These are phyloP conservation scores for Silene latifolia DNA, from an alignment of 148 eudicot species.

Conservation along the genomic window DNA sequence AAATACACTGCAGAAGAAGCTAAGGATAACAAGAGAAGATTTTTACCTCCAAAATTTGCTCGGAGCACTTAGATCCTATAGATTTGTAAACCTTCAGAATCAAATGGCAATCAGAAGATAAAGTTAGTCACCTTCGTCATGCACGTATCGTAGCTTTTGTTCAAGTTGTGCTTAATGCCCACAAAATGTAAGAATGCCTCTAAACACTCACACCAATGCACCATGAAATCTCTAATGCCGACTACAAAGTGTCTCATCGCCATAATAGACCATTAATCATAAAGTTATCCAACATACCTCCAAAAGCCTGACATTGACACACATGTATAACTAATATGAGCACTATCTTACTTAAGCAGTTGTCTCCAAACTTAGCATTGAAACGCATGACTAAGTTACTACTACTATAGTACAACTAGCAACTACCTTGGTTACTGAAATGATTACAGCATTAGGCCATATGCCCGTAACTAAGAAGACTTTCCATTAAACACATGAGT, in stretches of 20 bases:
- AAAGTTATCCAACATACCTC: neutral
- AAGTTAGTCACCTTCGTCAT: too few relatives aligned
- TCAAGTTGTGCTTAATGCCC: too few relatives aligned
- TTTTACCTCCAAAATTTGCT: conserved; percentile 73
- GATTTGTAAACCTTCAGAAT: conserved; percentile 69
- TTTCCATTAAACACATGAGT: too few relatives aligned
- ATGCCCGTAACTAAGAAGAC: too few relatives aligned
- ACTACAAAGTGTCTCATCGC: neutral
- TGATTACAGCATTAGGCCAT: neutral
- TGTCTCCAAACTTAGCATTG: neutral
- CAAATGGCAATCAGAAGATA: neutral
- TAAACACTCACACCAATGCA: neutral
- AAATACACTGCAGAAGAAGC: neutral
- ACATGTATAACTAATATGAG: neutral
- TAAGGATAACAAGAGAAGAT: neutral
- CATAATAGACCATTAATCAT: conserved; percentile 3
- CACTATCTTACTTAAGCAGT: neutral
- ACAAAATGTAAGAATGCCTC: neutral
- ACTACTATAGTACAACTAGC: too few relatives aligned
- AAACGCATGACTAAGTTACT: neutral
- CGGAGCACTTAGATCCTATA: conserved; percentile 58
- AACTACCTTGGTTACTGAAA: neutral
- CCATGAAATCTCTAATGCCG: neutral
- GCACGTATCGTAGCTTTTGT: too few relatives aligned
- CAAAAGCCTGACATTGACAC: neutral